Percentiles rank a stretch among this genome's conserved stretches.
Evolutionary conservation across 192 early-diverging fungal genomes (phyloP).

Genomic region (Funneliformis geosporum): DNA sequence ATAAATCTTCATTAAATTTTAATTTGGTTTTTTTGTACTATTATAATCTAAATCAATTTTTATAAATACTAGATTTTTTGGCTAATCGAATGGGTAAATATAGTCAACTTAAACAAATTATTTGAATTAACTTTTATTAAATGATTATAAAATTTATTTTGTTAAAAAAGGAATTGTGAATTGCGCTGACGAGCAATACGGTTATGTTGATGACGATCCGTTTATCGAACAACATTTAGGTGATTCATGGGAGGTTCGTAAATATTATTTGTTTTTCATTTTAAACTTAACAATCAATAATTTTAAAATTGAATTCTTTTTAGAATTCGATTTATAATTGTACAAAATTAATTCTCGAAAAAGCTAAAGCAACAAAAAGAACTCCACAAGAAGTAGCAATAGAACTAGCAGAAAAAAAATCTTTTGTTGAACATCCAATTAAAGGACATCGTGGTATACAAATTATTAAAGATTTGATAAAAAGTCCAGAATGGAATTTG

Average conservation of each 20-base stretch:
- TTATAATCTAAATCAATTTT: background rate
- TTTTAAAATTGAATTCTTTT: conserved; percentile 27
- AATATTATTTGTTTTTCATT: background rate
- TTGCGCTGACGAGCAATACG: conserved; percentile 48
- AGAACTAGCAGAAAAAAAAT: conserved; percentile 39
- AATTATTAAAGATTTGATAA: conserved; percentile 44
- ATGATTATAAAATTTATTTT: background rate
- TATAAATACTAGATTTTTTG: conserved; percentile 37
- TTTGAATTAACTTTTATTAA: background rate
- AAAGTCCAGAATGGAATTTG: conserved; percentile 28
- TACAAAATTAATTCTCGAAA: conserved; percentile 35
- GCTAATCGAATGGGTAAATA: conserved; percentile 39
- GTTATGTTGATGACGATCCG: conserved; percentile 45
- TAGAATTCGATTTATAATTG: conserved; percentile 48
- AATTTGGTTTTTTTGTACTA: no score
- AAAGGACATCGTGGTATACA: conserved; percentile 45
- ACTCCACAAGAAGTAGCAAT: conserved; percentile 46
- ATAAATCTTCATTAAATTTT: background rate
- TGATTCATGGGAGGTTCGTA: conserved; percentile 24
- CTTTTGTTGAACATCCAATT: conserved; percentile 36
- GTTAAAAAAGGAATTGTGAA: conserved; percentile 41
- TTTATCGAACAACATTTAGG: conserved; percentile 48
- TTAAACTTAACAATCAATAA: background rate
- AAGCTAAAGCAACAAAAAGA: conserved; percentile 21
- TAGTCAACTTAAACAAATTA: background rate